Percentiles rank a stretch among this genome's conserved stretches.
phyloP scores from a whole-genome alignment of 1,139 yeast genomes.

The Hansenula anomala region DNA sequence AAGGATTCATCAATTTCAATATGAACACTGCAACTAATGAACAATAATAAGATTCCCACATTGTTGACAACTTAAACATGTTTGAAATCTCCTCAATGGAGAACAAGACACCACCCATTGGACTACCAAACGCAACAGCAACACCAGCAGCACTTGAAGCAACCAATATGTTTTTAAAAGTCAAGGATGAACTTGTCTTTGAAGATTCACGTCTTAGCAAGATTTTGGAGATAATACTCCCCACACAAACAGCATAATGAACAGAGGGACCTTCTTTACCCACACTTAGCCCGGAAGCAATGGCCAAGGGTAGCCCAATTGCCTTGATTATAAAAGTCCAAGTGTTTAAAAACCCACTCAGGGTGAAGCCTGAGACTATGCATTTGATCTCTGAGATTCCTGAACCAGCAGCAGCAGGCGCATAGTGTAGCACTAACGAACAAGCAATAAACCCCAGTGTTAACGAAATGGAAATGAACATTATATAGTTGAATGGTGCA shows the following conservation, averaged over 20 bases:
- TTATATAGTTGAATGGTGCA: slow-evolving; percentile 44
- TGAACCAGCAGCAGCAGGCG: slow-evolving; percentile 94
- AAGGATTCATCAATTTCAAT: slow-evolving; percentile 74
- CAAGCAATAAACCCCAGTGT: slow-evolving; percentile 64
- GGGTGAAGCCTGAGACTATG: slow-evolving; percentile 85
- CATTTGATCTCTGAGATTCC: slow-evolving; percentile 97
- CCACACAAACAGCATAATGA: slow-evolving; percentile 65
- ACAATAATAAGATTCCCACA: slow-evolving; percentile 92
- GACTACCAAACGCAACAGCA: slow-evolving; percentile 67
- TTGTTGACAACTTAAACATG: slow-evolving; percentile 65
- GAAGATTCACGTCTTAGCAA: slow-evolving; percentile 37
- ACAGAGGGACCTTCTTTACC: slow-evolving; percentile 77
- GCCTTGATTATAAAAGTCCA: slow-evolving; percentile 73
- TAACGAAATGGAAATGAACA: slow-evolving; percentile 57
- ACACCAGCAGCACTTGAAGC: slow-evolving; percentile 70
- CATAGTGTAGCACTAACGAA: slow-evolving; percentile 58
- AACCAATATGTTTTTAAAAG: slow-evolving; percentile 52
- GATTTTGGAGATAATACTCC: slow-evolving; percentile 50
- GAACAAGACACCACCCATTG: slow-evolving; percentile 64
- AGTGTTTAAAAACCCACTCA: slow-evolving; percentile 73
- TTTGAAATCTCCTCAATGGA: slow-evolving; percentile 56
- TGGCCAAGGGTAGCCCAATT: slow-evolving; percentile 71
- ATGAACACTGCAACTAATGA: slow-evolving; percentile 85
- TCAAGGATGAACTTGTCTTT: slow-evolving; percentile 44
- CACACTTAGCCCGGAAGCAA: slow-evolving; percentile 60